Evolutionary conservation across 1,284 basidiomycete species (phyloP).

Genomic region (Stygiomarasmius scandens): DNA sequence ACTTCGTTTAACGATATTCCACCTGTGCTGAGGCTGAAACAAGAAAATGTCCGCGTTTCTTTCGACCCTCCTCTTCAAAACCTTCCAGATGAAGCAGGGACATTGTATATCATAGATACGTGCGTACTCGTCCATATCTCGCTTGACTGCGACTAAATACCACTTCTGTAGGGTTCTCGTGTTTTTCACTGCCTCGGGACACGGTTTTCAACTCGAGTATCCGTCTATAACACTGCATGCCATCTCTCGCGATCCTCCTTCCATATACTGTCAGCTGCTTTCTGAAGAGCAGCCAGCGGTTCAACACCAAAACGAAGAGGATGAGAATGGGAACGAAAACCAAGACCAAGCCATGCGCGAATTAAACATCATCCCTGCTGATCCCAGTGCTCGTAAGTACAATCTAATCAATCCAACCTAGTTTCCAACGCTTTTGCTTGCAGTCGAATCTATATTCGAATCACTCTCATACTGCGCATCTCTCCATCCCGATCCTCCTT

Average conservation of each 20-base stretch:
- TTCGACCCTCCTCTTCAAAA: slow-evolving; percentile 68
- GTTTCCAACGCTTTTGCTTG: background rate
- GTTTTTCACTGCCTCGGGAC: slow-evolving; percentile 70
- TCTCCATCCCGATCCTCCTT: slow-evolving; percentile 78
- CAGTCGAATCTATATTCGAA: slow-evolving; percentile 89
- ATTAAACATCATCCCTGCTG: slow-evolving; percentile 70
- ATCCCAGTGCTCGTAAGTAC: slow-evolving; percentile 59
- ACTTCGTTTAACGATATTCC: slow-evolving; percentile 81
- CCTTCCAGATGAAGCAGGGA: slow-evolving; percentile 58
- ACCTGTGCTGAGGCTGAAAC: slow-evolving; percentile 73
- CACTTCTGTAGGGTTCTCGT: slow-evolving; percentile 63
- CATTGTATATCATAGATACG: slow-evolving; percentile 84
- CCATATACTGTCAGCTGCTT: slow-evolving; percentile 91
- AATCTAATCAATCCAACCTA: too few relatives aligned
- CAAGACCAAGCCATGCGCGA: slow-evolving; percentile 59
- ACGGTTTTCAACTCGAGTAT: slow-evolving; percentile 81
- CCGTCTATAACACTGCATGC: slow-evolving; percentile 89
- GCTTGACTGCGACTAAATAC: slow-evolving; percentile 30
- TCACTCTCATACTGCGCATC: slow-evolving; percentile 88
- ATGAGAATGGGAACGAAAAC: slow-evolving; percentile 39
- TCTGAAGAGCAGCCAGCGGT: slow-evolving; percentile 41
- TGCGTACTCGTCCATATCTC: slow-evolving; percentile 32
- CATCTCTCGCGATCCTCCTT: slow-evolving; percentile 73
- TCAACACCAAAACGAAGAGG: slow-evolving; percentile 37
- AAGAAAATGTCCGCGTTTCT: slow-evolving; percentile 66